Evolutionary conservation across 2,329 filamentous ascomycete species (phyloP).

Genomic region (Neoarthrinium moseri): DNA sequence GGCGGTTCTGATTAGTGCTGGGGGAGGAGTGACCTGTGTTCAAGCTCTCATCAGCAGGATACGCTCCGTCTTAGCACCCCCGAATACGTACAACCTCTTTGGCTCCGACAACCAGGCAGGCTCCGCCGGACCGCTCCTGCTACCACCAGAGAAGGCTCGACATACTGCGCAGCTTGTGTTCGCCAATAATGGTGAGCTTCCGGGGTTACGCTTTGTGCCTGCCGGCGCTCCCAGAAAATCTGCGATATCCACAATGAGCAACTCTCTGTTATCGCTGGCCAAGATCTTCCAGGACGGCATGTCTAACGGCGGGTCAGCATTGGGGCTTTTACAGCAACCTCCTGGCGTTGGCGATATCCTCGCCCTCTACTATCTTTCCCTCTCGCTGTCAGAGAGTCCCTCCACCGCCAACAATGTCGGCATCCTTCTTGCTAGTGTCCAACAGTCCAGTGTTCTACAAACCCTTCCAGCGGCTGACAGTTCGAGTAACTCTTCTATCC

Average conservation of each 20-base stretch:
- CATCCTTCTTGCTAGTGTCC: slow-evolving; percentile 91
- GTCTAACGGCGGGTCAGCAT: slow-evolving; percentile 65
- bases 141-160: slow-evolving; percentile 81
- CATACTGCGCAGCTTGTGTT: slow-evolving; percentile 84
- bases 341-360: slow-evolving; percentile 88
- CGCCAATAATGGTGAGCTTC: slow-evolving; percentile 69
- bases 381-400: slow-evolving; percentile 91
- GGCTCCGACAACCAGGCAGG: slow-evolving; percentile 27
- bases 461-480: slow-evolving; percentile 25
- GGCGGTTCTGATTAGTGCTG: slow-evolving; percentile 84
- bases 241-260: slow-evolving; percentile 90
- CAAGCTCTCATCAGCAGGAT: slow-evolving; percentile 77
- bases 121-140: slow-evolving; percentile 64
- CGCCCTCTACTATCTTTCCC: slow-evolving; percentile 89
- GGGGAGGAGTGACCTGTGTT: slow-evolving; percentile 68
- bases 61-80: slow-evolving; percentile 63
- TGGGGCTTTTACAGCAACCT: slow-evolving; percentile 56
- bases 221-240: slow-evolving; percentile 73
- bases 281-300: slow-evolving; percentile 98
- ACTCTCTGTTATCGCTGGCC: slow-evolving; percentile 87
- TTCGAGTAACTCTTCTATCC: slow-evolving; percentile 50
- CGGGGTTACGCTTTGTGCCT: slow-evolving; percentile 72
- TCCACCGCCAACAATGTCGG: slow-evolving; percentile 98
- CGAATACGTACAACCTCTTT: slow-evolving; percentile 28
- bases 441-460: slow-evolving; percentile 56